Evolutionary conservation across 2,329 filamentous ascomycete genomes (phyloP).

Genomic region (Ceratocystis huliohia): DNA sequence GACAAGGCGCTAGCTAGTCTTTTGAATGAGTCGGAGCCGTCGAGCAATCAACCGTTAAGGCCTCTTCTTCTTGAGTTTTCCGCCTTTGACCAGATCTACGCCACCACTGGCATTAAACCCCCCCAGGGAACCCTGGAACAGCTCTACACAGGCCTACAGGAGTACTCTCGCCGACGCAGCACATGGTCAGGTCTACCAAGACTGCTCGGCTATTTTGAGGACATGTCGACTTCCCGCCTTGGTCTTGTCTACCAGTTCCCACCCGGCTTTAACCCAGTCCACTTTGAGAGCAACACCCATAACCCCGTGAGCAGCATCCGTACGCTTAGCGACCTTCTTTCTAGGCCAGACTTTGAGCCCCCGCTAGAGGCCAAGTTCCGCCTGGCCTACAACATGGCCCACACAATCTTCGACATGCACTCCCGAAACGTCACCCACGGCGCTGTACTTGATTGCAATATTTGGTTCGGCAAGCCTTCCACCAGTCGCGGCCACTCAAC

Average conservation of each 20-base stretch:
- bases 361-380: conserved; percentile 64
- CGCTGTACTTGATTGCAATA: conserved; percentile 52
- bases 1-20: conserved; percentile 29
- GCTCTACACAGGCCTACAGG: conserved; percentile 44
- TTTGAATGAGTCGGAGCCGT: conserved; percentile 4
- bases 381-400: conserved; percentile 58
- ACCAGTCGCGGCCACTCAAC: conserved; percentile 33
- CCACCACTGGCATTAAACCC: conserved; percentile 49
- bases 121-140: conserved; percentile 53
- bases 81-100: conserved; percentile 48
- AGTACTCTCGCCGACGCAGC: conserved; percentile 27
- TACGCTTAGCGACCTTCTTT: conserved; percentile 43
- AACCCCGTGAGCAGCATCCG: conserved; percentile 44
- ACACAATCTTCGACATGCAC: conserved; percentile 63
- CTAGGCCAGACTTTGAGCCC: conserved; percentile 43
- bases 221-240: conserved; percentile 54
- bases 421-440: conserved; percentile 56
- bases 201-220: conserved; percentile 60
- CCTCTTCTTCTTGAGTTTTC: conserved; percentile 62
- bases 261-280: conserved; percentile 36
- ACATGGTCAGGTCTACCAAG: conserved; percentile 49
- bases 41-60: conserved; percentile 5
- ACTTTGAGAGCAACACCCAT: conserved; percentile 9
- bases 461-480: conserved; percentile 48
- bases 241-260: conserved; percentile 67